Base-by-base conservation (phyloP, 257 asterid species). In the Solanum bukasovii region DNA sequence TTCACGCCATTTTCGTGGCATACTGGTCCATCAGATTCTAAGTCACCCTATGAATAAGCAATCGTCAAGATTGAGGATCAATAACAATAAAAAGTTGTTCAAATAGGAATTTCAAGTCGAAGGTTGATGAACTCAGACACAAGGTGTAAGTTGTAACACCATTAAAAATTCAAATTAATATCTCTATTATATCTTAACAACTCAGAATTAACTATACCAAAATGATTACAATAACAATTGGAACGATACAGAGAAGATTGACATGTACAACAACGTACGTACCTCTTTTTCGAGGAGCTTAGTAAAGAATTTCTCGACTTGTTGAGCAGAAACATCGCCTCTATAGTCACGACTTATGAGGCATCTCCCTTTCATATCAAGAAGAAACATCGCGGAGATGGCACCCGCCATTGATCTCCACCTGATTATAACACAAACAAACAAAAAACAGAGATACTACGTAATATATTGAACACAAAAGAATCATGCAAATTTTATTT, bases 291-390 rank as follows among this genome's bases (percentile, higher is more conserved):
- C 98, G 70, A 95, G 93, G 90, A 94, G 96, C 87, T 96, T 97
- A 87, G 98, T 81, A 93, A 97, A 97, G 94, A 94, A 94, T 72
- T 98, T 96, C 73, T 97, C 99, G 87, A 98, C 99, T 90, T 95
- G 98, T 9, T 89, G 89, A 89, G 98, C 93, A 82, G 99, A 89
- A 91, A 97, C 98, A 85, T 94, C 99, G 11, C 99, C 98, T 61
- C 99, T 98, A 92, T 94, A 97, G 91, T 97, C 98, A 35, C 98
- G 95, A 98, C 99, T 94, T 86, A 97, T 98, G 88, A 96, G 95
- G 89, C 96, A 96, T 84, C 95, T 93, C 84, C 99, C 99, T 90
- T 95, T 97, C 42, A 95, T 95, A 90, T 97, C 99, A 86, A 97
- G 94, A 87, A 97, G 98, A 98, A 95, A 95, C 93, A 97, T 94